These are phyloP conservation scores for Arthrocladium fulminans DNA, from an alignment of 2,329 filamentous ascomycete species.

Conservation along the genomic window DNA sequence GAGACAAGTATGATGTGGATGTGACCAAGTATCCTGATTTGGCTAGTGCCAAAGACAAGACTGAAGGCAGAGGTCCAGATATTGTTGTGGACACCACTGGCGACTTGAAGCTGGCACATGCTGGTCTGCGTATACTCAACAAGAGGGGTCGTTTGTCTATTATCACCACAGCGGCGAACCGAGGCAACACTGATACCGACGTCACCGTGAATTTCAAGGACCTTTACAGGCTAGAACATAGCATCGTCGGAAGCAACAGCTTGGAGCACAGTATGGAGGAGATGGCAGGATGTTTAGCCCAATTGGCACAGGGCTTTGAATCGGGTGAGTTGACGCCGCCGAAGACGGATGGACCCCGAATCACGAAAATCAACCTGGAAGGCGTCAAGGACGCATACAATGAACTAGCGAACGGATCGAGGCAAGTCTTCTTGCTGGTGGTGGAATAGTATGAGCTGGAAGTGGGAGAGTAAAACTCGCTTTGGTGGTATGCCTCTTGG, in stretches of 20 bases:
- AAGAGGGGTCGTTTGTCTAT: constrained; percentile 22
- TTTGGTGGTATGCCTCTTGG: too few species aligned
- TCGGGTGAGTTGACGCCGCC: constrained; percentile 2
- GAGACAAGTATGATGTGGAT: constrained; percentile 20
- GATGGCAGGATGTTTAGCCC: background rate
- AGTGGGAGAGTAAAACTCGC: too few species aligned
- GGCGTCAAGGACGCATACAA: background rate
- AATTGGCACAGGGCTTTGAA: constrained; percentile 1
- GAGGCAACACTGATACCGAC: background rate
- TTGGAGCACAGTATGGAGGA: constrained; percentile 6
- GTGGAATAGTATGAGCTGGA: too few species aligned
- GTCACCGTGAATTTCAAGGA: constrained; percentile 1
- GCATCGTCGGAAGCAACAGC: constrained; percentile 6
- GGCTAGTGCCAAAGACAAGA: constrained; percentile 50
- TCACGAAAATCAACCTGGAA: background rate
- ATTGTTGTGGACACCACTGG: constrained; percentile 57
- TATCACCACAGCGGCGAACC: constrained; percentile 16
- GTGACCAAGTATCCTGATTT: constrained; percentile 3
- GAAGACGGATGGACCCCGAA: background rate
- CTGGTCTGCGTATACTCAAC: constrained; percentile 22
- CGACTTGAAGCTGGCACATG: constrained; percentile 22
- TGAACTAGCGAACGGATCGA: background rate
- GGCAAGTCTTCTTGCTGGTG: background rate
- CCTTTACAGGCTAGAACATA: constrained; percentile 2
- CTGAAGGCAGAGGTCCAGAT: constrained; percentile 75